Base-by-base conservation (phyloP, 352 stramenopile species). In the Aphanomyces cochlioides region DNA sequence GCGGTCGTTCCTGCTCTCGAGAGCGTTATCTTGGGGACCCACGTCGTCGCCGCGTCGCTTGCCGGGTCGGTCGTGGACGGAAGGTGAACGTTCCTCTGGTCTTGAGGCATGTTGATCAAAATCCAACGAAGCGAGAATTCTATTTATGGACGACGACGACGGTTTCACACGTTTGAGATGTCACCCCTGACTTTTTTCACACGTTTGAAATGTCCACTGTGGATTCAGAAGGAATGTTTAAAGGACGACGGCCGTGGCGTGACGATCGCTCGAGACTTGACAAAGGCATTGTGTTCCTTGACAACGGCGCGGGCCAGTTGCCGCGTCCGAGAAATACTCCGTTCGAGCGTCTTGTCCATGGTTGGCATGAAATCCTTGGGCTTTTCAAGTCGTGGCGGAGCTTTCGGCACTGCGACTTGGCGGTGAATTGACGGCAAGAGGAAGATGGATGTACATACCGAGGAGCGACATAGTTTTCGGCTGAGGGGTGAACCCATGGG, bases 171-270 rank as follows among this genome's bases (percentile, higher is more conserved):
- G 50, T 19, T 19, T 19, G 17, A 19, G 36, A 19, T 8, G 17
- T 19, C 7, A 28, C 28, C 28, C 28, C 1, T 28, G 28, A 28
- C 28, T 28, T 28, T 28, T 50, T n/a, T 50, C 54, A 61, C 54
- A 61, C 28, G 37, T 37, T 37, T 61, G 28, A 61, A 61, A 41
- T 61, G 21, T 61, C 54, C 43, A 48, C 15, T 48, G 15, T 36
- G 12, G 36, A 58, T 5, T 47, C 61, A 70, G 61, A 70, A 70
- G n/a, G 64, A 28, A 34, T 70, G 64, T 54, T 70, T 70, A 40
- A 50, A 70, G 17, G 64, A 70, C n/a, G 53, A 28, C 4, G 41
- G 36, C 15, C 34, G 47, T 45, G n/a, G 19, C 43, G 38, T 13
- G 48, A 54, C 47, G 48, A 63, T 19, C n/a, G 43, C 43, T 7